Conservation (phyloP, 1,139 yeast species). For the Yamadazyma trypodendri region DNA sequence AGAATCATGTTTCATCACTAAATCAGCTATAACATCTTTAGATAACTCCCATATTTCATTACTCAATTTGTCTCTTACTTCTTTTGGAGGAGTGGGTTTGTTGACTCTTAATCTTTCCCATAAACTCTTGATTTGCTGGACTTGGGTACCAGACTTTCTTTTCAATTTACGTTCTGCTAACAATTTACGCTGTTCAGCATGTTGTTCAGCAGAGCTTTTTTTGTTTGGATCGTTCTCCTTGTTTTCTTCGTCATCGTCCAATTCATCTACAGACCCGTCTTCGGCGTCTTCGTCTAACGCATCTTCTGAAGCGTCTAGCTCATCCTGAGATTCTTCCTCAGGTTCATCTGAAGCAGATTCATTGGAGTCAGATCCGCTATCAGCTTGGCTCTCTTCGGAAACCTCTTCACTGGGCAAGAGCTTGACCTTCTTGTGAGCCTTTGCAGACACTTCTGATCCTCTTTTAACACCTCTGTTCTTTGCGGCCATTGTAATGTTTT, state of each 20-base stretch:
- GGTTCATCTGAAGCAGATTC: conserved; percentile 11
- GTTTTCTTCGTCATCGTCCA: conserved; percentile 14
- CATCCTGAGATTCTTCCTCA: conserved; percentile 23
- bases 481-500: conserved; percentile 18
- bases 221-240: conserved; percentile 38
- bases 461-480: conserved; percentile 37
- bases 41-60: conserved; percentile 84
- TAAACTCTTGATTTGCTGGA: conserved; percentile 77
- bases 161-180: conserved; percentile 81
- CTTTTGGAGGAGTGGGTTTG: conserved; percentile 77
- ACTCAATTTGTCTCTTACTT: conserved; percentile 73
- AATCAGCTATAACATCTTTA: conserved; percentile 73
- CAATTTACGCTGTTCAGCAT: conserved; percentile 78
- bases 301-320: conserved; percentile 21
- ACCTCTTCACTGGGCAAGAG: conserved; percentile 16
- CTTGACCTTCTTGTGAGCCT: conserved; percentile 30
- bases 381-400: conserved; percentile 6
- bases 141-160: conserved; percentile 82
- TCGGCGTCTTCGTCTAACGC: conserved; percentile 21
- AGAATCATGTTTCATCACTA: conserved; percentile 94
- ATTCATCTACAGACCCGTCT: conserved; percentile 15
- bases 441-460: conserved; percentile 20
- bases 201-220: conserved; percentile 65
- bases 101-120: conserved; percentile 94
- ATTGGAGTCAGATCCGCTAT: conserved; percentile 3